Evolutionary conservation across 2,329 filamentous ascomycete species (phyloP), one percentile per base, ranked within the genome.

Genomic region (Nectriaceae sp.): DNA sequence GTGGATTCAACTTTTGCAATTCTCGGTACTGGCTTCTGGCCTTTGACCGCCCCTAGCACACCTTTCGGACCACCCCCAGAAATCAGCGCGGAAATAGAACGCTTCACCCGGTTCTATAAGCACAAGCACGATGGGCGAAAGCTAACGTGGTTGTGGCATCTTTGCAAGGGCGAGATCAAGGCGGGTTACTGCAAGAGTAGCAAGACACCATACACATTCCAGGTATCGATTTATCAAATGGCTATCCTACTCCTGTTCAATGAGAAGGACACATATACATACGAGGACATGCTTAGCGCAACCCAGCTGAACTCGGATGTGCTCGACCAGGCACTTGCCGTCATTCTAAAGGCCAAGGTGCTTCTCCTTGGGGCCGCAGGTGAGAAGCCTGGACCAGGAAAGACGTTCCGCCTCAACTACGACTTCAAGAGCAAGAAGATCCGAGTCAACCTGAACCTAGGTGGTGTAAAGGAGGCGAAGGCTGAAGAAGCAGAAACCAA

Each of bases 361-460:
- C 77, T 99, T 40, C 77, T 82, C 40, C 81, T 90, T 60, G 85
- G 88, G 0, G 85, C 88, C 26, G 82, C 84, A 31, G 65, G 67
- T 4, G 85, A 85, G 46, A 94, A 95, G 71, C 82, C 88, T 2
- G 88, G 85, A 11, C 79, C 88, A 2, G 90, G 89, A 38, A 92
- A 90, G 51, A 84, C 79, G 0, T 97, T 95, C 72, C 79, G 80
- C 40, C 79, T 99, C 52, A 99, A 99, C 74, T 88, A 91, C 59
- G 89, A 92, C 66, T 97, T 97, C 79, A 97, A 96, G 81, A 91
- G 86, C 76, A 99, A 99, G 81, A 99, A 97, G 79, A 86, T 97
- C 61, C 91, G 96, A 65, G 87, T 97, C 62, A 99, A 99, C 66
- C 78, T 99, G 45, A 99, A 99, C 70, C 87, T 97, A 46, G 88